phyloP scores from a whole-genome alignment of 768 basidiomycete species.

The Serendipita sp. region DNA sequence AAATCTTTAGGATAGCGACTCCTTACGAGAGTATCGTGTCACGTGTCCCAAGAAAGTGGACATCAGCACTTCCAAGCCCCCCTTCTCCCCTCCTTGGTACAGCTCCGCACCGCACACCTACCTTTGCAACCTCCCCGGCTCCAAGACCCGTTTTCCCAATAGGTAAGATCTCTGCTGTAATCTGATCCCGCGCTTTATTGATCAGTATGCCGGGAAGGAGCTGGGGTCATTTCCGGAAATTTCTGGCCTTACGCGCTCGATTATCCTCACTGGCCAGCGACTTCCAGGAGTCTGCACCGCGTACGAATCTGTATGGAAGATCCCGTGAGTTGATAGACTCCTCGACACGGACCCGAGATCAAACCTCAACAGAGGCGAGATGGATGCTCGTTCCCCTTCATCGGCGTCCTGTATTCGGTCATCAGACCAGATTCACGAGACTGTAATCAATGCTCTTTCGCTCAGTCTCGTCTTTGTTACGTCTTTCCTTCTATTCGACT shows the following conservation, averaged over 20 bases:
- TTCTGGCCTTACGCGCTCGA: background rate
- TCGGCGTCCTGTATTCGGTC: conserved; percentile 2
- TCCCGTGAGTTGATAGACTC: background rate
- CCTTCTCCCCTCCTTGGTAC: background rate
- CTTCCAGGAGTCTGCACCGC: background rate
- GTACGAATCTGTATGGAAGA: background rate
- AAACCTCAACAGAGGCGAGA: conserved; percentile 6
- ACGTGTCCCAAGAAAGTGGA: too few relatives aligned
- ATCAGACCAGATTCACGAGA: background rate
- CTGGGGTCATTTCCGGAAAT: background rate
- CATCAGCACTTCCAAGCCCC: background rate
- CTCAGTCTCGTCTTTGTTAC: background rate
- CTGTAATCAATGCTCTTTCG: background rate
- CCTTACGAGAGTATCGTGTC: too few relatives aligned
- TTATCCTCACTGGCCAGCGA: background rate
- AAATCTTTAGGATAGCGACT: background rate
- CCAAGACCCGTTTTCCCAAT: background rate
- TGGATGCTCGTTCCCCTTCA: conserved; percentile 1
- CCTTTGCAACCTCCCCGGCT: background rate
- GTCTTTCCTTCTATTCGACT: background rate
- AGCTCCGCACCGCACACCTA: conserved; percentile 2
- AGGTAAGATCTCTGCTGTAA: background rate
- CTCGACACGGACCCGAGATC: background rate
- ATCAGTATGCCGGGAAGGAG: background rate
- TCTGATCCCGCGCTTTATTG: background rate